Conservation (phyloP, 2,329 filamentous ascomycete species). For the Aureobasidium sp. region DNA sequence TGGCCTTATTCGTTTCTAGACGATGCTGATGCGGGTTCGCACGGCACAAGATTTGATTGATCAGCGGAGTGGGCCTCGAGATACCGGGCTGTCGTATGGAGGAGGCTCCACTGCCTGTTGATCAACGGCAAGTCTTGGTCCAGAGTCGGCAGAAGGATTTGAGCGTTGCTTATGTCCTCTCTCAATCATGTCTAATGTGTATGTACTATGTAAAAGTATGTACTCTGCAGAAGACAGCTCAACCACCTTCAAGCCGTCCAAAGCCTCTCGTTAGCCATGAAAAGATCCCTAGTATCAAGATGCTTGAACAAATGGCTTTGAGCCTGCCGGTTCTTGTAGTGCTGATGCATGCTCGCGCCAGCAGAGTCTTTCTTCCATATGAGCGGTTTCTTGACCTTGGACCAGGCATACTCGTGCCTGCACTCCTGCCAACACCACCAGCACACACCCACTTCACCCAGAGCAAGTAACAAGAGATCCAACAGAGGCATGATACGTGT, state of each 20-base stretch:
- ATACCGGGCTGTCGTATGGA: neutral
- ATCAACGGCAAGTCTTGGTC: neutral
- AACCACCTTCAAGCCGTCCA: slow-evolving; percentile 16
- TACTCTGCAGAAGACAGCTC: neutral
- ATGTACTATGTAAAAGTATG: neutral
- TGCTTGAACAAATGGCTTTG: slow-evolving; percentile 21
- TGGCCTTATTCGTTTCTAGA: too few species aligned
- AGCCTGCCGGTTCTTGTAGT: slow-evolving; percentile 5
- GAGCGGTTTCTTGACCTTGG: slow-evolving; percentile 35
- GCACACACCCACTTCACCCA: slow-evolving; percentile 37
- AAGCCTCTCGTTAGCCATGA: slow-evolving; percentile 25
- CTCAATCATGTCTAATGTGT: too few species aligned
- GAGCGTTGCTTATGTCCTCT: too few species aligned
- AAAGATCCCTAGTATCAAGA: slow-evolving; percentile 21
- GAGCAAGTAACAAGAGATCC: slow-evolving; percentile 47
- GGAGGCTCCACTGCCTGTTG: neutral
- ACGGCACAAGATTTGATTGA: neutral
- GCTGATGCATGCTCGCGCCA: slow-evolving; percentile 8
- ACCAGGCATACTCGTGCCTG: slow-evolving; percentile 35
- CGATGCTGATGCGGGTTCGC: neutral
- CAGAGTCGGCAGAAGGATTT: too few species aligned
- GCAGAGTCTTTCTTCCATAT: slow-evolving; percentile 21
- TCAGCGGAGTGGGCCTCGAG: neutral
- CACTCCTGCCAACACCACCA: slow-evolving; percentile 35
- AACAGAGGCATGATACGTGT: slow-evolving; percentile 57